These are phyloP conservation scores for Yarrowia osloensis DNA, from an alignment of 805 yeast genomes.

Conservation along the genomic window DNA sequence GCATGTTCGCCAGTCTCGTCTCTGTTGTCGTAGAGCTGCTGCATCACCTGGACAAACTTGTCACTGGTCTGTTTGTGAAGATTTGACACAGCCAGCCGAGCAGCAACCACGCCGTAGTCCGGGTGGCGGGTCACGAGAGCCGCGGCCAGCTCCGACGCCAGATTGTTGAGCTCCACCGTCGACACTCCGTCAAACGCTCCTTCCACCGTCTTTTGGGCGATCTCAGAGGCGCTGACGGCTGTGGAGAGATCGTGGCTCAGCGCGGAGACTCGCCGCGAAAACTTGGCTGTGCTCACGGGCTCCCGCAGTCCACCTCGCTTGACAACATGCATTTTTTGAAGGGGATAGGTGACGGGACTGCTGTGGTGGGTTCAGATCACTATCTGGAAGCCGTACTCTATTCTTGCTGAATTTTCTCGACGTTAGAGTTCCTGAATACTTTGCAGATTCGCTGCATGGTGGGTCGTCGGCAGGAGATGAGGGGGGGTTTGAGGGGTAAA, in stretches of 20 bases:
- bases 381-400: not conserved
- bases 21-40: constrained; percentile 63
- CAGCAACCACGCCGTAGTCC: constrained; percentile 81
- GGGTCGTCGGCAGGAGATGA: too few relatives aligned
- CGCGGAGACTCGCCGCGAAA: constrained; percentile 90
- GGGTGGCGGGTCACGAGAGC: constrained; percentile 95
- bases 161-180: constrained; percentile 66
- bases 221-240: not conserved
- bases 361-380: not conserved
- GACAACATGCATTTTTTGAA: constrained; percentile 67
- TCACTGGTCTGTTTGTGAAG: constrained; percentile 85
- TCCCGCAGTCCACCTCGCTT: constrained; percentile 94
- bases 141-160: constrained; percentile 92
- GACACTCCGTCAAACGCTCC: constrained; percentile 95
- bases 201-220: constrained; percentile 24
- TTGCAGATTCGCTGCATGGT: not conserved
- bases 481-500: too few relatives aligned
- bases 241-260: constrained; percentile 77
- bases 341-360: not conserved
- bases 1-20: constrained; percentile 64
- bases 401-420: constrained; percentile 6
- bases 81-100: constrained; percentile 85
- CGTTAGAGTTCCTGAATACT: too few relatives aligned
- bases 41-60: constrained; percentile 70
- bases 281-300: constrained; percentile 91